These are phyloP conservation scores for Fusarium sp. DNA, from an alignment of 2,329 filamentous ascomycete species.

Conservation along the genomic window DNA sequence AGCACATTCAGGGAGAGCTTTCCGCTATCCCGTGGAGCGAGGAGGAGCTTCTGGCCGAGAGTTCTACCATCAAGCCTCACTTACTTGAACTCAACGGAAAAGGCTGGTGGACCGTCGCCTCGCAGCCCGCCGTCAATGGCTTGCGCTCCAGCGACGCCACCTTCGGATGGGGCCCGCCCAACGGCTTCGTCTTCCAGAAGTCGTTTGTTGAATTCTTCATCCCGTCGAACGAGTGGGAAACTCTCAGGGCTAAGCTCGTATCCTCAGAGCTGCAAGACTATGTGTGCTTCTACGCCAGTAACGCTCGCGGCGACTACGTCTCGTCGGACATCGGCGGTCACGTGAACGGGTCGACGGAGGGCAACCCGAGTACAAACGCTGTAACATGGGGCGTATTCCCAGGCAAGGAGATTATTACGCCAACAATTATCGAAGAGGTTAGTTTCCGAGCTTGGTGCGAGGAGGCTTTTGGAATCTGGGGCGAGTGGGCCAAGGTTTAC, in stretches of 20 bases:
- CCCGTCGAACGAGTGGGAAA: constrained; percentile 75
- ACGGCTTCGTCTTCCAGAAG: constrained; percentile 98
- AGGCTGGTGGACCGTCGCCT: constrained; percentile 97
- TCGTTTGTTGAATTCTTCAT: constrained; percentile 98
- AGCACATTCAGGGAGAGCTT: constrained; percentile 82
- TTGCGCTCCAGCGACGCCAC: constrained; percentile 78
- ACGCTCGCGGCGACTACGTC: constrained; percentile 79
- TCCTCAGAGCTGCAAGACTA: constrained; percentile 69
- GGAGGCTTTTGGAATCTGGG: constrained; percentile 96
- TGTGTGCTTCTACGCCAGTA: constrained; percentile 89
- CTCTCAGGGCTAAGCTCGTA: constrained; percentile 71
- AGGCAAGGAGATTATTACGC: constrained; percentile 94
- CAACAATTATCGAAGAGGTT: constrained; percentile 95
- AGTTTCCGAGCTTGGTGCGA: constrained; percentile 95
- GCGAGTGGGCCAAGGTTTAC: constrained; percentile 92
- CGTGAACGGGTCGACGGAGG: constrained; percentile 42
- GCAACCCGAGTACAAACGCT: constrained; percentile 77
- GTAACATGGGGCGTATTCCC: constrained; percentile 98
- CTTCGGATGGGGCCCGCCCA: constrained; percentile 92
- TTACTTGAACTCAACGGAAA: constrained; percentile 80
- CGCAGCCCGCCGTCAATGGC: constrained; percentile 93
- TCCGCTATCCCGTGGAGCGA: constrained; percentile 93
- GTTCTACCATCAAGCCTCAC: constrained; percentile 79
- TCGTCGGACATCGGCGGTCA: constrained; percentile 69
- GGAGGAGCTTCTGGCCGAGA: constrained; percentile 86